phyloP scores from a whole-genome alignment of 208 protist species.

The Leishmania arabica region DNA sequence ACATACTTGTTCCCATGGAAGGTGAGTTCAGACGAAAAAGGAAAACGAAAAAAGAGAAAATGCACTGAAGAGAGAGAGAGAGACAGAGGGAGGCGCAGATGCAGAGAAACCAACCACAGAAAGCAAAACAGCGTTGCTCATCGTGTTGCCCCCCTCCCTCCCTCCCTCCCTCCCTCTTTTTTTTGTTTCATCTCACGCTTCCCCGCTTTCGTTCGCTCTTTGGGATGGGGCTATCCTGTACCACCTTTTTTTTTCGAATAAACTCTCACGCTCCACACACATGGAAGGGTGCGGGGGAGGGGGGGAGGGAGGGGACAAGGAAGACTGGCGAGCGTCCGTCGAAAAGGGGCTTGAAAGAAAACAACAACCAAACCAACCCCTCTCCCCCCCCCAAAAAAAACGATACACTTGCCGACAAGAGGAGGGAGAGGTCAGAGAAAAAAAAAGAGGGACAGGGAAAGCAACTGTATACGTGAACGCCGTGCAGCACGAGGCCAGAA shows the following conservation, averaged over 20 bases:
- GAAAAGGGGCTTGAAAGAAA: neutral
- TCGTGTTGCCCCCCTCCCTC: neutral
- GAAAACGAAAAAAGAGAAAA: neutral
- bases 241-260: neutral
- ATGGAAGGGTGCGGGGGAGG: neutral
- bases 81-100: too few relatives aligned
- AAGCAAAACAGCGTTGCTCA: neutral
- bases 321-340: neutral
- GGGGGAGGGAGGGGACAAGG: too few relatives aligned
- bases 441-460: neutral
- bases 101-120: neutral
- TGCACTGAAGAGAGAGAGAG: neutral
- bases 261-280: neutral
- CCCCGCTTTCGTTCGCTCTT: neutral
- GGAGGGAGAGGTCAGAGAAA: neutral
- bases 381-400: neutral
- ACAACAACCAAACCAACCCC: neutral
- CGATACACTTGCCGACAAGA: neutral
- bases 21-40: neutral
- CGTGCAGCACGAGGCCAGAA: neutral
- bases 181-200: too few relatives aligned
- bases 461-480: neutral
- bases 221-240: neutral
- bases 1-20: neutral
- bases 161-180: too few relatives aligned